phyloP scores from a whole-genome alignment of 2,329 filamentous ascomycete species.

The Cryphonectria naterciae region DNA sequence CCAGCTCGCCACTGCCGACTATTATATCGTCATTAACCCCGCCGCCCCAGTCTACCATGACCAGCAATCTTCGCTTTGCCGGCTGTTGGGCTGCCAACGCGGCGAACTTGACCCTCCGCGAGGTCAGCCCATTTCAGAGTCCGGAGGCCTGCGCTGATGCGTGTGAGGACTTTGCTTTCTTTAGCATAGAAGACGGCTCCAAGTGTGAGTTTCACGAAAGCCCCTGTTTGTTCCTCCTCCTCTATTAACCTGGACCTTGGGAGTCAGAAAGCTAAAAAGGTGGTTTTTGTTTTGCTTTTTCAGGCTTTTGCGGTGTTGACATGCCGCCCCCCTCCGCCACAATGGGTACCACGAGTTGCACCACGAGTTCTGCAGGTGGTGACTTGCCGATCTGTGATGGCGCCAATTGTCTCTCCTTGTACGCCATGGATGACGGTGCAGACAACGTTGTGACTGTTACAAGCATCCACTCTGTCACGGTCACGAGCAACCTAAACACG shows the following conservation, averaged over 20 bases:
- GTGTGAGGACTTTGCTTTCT: background rate
- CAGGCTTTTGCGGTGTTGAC: background rate
- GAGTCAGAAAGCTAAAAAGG: no score
- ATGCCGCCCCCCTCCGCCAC: background rate
- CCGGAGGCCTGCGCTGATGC: background rate
- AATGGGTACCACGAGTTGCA: background rate
- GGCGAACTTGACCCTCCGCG: background rate
- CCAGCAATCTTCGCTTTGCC: background rate
- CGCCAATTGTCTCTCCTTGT: background rate
- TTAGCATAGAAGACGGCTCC: background rate
- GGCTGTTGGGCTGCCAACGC: constrained; percentile 9
- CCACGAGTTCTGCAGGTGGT: background rate
- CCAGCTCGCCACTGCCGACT: background rate
- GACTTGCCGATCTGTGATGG: background rate
- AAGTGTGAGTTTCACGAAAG: background rate
- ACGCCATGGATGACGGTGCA: background rate
- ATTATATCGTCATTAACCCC: background rate
- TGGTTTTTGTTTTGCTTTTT: no score
- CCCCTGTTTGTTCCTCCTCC: background rate
- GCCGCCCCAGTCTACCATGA: background rate
- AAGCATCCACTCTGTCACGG: background rate
- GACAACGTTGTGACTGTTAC: background rate
- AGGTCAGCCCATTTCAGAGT: background rate
- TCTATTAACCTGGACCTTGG: no score
- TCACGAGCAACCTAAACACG: background rate